Evolutionary conservation across 139 green algal species (phyloP).

Genomic region (Coccomyxa sp.): DNA sequence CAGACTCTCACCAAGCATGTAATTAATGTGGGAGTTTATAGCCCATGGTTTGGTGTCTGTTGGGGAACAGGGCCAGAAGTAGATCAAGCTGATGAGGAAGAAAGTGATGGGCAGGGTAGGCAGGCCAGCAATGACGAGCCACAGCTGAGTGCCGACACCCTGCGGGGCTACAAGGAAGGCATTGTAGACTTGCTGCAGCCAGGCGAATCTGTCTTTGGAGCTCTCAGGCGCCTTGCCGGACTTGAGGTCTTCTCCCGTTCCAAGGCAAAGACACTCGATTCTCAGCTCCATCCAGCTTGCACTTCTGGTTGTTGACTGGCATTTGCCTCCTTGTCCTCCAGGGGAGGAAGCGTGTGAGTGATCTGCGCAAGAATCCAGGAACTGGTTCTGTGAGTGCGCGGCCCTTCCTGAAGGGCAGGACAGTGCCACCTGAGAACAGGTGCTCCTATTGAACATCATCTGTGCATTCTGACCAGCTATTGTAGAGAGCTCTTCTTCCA

Average conservation of each 20-base stretch:
- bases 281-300: background rate
- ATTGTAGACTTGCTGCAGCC: slow-evolving; percentile 49
- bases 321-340: background rate
- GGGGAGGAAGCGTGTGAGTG: background rate
- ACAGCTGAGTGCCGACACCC: background rate
- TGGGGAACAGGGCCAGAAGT: background rate
- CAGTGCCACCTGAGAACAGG: slow-evolving; percentile 21
- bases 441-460: background rate
- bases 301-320: background rate
- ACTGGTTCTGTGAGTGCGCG: background rate
- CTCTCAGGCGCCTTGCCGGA: slow-evolving; percentile 47
- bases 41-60: background rate
- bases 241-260: background rate
- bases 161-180: slow-evolving; percentile 27
- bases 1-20: background rate
- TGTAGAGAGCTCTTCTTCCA: background rate
- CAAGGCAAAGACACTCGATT: background rate
- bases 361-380: background rate
- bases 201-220: slow-evolving; percentile 52
- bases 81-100: background rate
- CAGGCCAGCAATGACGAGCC: background rate
- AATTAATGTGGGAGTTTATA: background rate
- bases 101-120: background rate
- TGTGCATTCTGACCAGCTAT: no score
- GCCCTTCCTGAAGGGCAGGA: background rate